Conservation (phyloP, 2,329 filamentous ascomycete genomes). For the Phialocephala subalpina region DNA sequence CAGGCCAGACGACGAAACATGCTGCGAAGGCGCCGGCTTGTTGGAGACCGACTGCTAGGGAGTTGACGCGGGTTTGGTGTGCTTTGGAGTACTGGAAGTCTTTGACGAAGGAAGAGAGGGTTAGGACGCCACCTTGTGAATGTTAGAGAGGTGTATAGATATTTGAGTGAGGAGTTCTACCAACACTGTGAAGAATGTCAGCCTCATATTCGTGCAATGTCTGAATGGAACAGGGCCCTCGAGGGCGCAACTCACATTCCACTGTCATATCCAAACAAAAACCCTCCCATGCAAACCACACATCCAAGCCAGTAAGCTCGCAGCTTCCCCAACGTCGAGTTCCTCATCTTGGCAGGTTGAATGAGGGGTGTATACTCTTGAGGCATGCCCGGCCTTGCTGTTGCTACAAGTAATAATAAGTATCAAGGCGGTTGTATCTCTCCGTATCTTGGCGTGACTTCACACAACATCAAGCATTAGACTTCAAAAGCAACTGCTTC, state of each 20-base stretch:
- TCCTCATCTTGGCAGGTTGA: conserved; percentile 24
- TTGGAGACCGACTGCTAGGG: conserved; percentile 57
- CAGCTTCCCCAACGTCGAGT: conserved; percentile 47
- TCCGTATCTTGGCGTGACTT: background rate
- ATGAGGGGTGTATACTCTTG: background rate
- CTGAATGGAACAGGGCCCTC: background rate
- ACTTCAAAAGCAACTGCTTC: background rate
- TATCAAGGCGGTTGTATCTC: background rate
- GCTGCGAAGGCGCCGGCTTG: conserved; percentile 60
- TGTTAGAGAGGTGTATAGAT: conserved; percentile 26
- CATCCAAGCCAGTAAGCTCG: conserved; percentile 60
- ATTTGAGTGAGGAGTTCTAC: no score
- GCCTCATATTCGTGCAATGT: background rate
- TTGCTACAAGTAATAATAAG: background rate
- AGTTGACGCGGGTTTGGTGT: conserved; percentile 51
- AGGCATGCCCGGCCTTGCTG: background rate
- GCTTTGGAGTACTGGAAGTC: conserved; percentile 52
- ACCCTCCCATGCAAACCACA: conserved; percentile 60
- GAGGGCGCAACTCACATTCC: conserved; percentile 44
- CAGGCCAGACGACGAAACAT: conserved; percentile 57
- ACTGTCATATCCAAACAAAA: conserved; percentile 54
- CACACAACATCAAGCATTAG: background rate
- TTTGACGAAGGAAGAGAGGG: conserved; percentile 50
- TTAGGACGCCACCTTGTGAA: conserved; percentile 55
- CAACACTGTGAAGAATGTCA: conserved; percentile 43